phyloP scores from a whole-genome alignment of 768 basidiomycete species.

The Russula brevipes region DNA sequence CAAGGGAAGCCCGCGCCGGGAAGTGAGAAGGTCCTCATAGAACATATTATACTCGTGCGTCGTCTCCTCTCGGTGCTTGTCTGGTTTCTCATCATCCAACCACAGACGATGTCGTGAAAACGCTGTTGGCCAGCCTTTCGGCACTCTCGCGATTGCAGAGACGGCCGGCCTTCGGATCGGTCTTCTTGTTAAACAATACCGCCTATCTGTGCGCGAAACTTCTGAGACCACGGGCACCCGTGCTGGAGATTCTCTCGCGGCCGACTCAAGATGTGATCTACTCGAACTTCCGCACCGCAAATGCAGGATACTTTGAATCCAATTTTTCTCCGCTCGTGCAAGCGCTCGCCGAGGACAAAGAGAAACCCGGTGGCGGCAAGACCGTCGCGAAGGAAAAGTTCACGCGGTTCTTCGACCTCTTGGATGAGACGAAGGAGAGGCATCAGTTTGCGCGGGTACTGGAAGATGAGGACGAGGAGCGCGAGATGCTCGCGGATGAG shows the following conservation, averaged over 20 bases:
- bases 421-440: constrained; percentile 75
- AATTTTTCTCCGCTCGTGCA: constrained; percentile 79
- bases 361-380: constrained; percentile 38
- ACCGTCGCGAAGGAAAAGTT: constrained; percentile 76
- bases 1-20: constrained; percentile 42
- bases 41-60: constrained; percentile 73
- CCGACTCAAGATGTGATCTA: constrained; percentile 58
- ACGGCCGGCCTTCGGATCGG: constrained; percentile 62
- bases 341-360: constrained; percentile 45
- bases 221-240: constrained; percentile 45
- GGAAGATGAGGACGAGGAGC: constrained; percentile 61
- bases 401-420: constrained; percentile 71
- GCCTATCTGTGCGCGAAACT: constrained; percentile 61
- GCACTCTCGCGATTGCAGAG: constrained; percentile 54
- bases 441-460: constrained; percentile 65
- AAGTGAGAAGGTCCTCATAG: constrained; percentile 58
- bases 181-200: constrained; percentile 78
- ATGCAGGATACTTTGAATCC: constrained; percentile 78
- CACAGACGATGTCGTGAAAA: constrained; percentile 70
- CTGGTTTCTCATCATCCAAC: not conserved
- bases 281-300: constrained; percentile 72
- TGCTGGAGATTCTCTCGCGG: constrained; percentile 52
- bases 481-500: constrained; percentile 61
- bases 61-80: not conserved
- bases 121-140: constrained; percentile 54